Evolutionary conservation across 2,329 filamentous ascomycete species (phyloP), one percentile per base, ranked within the genome.

Genomic region (Paraphaeosphaeria sporulosa): DNA sequence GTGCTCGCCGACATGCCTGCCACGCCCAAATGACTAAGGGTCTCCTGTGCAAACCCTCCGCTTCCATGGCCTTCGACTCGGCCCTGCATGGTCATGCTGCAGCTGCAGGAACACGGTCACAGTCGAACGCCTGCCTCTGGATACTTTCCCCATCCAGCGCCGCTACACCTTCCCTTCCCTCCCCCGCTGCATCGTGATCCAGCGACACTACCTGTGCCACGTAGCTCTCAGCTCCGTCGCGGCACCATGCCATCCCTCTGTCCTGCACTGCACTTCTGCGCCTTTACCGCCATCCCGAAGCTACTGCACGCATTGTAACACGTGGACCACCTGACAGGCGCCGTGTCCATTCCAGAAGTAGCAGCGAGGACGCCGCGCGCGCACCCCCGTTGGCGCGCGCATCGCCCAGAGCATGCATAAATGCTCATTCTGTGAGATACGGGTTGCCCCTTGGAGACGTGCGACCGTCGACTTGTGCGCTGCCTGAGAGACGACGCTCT

Each of bases 281-380:
- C 43, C 43, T 46, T 21, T 25, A 12, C 43, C 19, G 25, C 44
- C 21, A 30, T 27, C 23, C 51, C 23, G 23, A 51, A 38, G 27
- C 40, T 34, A 46, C 51, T 34, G 40, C 40, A 34, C 38, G 19
- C 38, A 25, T 54, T 17, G 19, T 55, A 55, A 55, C 52, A 55
- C 52, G 52, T 55, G 52, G 52, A 36, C 52, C 10, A 47, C 40
- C 40, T 55, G 52, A 47, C 52, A 55, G 40, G 42, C 52, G 52
- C 51, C 51, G 27, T 43, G 21, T 27, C 48, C 12, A 5, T 23
- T 9, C 34, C 50, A 12, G 1, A 30, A 19, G 1, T 3, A n/a
- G 12, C 25, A 38, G n/a, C 34, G 4, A 12, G 12, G 19, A 23
- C 19, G 38, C 38, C 23, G 48, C 48, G 32, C 48, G 17, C 1